Evolutionary conservation across 257 asterid genomes (phyloP).

Genomic region (Solanum phureja): DNA sequence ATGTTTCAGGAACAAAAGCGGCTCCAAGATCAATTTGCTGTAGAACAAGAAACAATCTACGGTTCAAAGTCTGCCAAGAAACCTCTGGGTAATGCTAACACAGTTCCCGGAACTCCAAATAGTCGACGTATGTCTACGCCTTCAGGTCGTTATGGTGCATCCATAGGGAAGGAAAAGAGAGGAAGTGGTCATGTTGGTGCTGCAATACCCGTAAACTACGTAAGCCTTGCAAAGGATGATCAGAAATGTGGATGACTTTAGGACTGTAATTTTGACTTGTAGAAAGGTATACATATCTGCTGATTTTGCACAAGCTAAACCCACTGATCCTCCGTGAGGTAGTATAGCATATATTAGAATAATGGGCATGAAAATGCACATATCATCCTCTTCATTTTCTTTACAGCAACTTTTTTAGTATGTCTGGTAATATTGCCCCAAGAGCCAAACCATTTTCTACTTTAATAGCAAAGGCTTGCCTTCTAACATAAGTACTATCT

Average conservation of each 20-base stretch:
- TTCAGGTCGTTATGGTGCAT: conserved; percentile 26
- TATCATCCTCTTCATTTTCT: background rate
- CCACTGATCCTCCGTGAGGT: background rate
- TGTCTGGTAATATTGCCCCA: background rate
- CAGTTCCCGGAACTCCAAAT: conserved; percentile 42
- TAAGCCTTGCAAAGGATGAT: conserved; percentile 64
- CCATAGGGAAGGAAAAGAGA: conserved; percentile 44
- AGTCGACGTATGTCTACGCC: conserved; percentile 43
- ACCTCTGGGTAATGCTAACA: conserved; percentile 46
- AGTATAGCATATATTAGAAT: background rate
- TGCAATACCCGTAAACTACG: conserved; percentile 54
- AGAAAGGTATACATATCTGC: background rate
- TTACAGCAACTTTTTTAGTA: background rate
- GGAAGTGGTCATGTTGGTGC: conserved; percentile 34
- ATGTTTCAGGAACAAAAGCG: conserved; percentile 58
- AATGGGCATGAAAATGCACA: background rate
- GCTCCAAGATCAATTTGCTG: conserved; percentile 54
- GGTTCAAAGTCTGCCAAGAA: conserved; percentile 52
- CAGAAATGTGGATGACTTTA: background rate
- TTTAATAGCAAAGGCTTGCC: background rate
- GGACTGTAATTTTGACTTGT: background rate
- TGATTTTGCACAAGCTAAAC: background rate
- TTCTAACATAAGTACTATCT: background rate
- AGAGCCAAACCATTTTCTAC: background rate
- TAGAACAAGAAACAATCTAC: conserved; percentile 53